These are phyloP conservation scores for Ascochyta fabae DNA, from an alignment of 2,329 filamentous ascomycete species.

Conservation along the genomic window DNA sequence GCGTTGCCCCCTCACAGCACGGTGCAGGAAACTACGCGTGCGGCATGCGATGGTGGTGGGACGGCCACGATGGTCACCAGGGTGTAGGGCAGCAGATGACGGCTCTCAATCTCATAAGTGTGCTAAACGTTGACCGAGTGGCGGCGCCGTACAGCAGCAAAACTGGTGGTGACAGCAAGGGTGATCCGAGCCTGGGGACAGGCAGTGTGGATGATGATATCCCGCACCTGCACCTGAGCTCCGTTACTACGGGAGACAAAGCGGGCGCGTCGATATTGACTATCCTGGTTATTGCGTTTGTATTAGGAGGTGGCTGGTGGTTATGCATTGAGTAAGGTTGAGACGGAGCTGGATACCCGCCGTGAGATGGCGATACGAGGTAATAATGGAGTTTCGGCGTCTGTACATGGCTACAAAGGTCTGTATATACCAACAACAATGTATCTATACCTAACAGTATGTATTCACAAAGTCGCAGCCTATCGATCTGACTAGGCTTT, in stretches of 20 bases:
- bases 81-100: conserved; percentile 66
- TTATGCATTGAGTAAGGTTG: conserved; percentile 22
- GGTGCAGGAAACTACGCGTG: conserved; percentile 44
- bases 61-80: conserved; percentile 52
- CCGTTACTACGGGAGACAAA: conserved; percentile 48
- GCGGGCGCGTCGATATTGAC: conserved; percentile 55
- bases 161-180: conserved; percentile 59
- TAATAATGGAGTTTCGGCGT: background rate
- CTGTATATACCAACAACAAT: background rate
- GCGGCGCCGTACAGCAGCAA: conserved; percentile 54
- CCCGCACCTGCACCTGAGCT: conserved; percentile 25
- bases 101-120: conserved; percentile 60
- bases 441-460: background rate
- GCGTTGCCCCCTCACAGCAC: conserved; percentile 54
- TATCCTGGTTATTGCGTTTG: conserved; percentile 31
- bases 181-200: conserved; percentile 52
- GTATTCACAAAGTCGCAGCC: background rate
- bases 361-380: background rate
- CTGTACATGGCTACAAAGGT: background rate
- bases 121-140: conserved; percentile 50
- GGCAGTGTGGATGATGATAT: conserved; percentile 35
- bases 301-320: conserved; percentile 32
- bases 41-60: conserved; percentile 52
- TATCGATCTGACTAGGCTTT: background rate
- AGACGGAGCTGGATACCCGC: background rate